Evolutionary conservation across 78 protist species (phyloP).

Genomic region (Chrysochromulina tobinii): DNA sequence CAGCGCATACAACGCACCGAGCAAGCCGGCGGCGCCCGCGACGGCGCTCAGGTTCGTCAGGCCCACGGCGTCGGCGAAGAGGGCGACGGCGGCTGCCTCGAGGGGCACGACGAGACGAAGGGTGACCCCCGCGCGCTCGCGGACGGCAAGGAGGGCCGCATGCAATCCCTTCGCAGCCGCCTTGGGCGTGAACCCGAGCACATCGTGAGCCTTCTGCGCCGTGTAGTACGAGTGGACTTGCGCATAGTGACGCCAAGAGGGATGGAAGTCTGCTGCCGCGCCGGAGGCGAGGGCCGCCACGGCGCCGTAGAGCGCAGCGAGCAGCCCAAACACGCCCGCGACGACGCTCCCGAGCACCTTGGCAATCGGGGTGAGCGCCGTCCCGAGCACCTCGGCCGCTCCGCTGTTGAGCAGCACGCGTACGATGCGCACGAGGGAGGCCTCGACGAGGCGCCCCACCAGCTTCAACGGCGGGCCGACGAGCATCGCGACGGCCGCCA

Average conservation of each 20-base stretch:
- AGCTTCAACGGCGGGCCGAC: neutral
- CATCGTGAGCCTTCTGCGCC: too few relatives aligned
- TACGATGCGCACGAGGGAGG: neutral
- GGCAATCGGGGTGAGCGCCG: neutral
- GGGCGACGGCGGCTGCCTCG: neutral
- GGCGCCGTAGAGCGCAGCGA: too few relatives aligned
- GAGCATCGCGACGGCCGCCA: neutral
- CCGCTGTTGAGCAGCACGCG: neutral
- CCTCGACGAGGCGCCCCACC: neutral
- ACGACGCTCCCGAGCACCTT: neutral
- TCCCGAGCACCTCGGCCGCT: neutral
- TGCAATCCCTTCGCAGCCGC: too few relatives aligned
- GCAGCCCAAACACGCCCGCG: neutral
- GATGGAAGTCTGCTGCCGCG: too few relatives aligned
- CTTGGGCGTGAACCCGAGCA: too few relatives aligned
- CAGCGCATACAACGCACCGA: neutral
- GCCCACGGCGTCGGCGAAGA: neutral
- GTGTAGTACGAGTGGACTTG: too few relatives aligned
- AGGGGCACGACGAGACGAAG: neutral
- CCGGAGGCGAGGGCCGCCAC: too few relatives aligned
- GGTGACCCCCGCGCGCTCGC: neutral
- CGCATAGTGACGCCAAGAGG: too few relatives aligned
- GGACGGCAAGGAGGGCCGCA: too few relatives aligned
- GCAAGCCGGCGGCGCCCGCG: neutral
- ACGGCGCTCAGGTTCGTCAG: neutral